Conservation (phyloP, 108 stramenopile species). For the Skeletonema grethae region DNA sequence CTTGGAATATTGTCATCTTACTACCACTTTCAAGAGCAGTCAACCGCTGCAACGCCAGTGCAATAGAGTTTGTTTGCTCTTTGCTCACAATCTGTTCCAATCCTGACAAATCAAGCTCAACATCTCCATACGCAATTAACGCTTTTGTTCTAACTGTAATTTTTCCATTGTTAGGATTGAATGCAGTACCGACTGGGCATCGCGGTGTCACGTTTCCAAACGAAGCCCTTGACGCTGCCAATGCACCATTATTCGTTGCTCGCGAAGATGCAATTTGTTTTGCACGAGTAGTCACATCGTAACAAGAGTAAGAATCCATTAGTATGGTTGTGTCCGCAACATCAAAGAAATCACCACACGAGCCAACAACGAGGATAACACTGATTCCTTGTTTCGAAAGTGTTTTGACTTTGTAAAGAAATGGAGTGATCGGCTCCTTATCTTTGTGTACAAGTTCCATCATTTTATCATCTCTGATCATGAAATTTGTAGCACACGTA, state of each 20-base stretch:
- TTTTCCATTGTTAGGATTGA: slow-evolving; percentile 68
- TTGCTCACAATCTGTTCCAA: slow-evolving; percentile 81
- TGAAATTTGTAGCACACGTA: slow-evolving; percentile 94
- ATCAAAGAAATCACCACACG: slow-evolving; percentile 94
- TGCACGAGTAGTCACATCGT: slow-evolving; percentile 84
- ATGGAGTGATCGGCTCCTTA: slow-evolving; percentile 96
- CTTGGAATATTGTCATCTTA: slow-evolving; percentile 47
- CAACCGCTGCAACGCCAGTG: slow-evolving; percentile 65
- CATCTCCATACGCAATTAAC: slow-evolving; percentile 74
- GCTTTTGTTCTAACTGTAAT: slow-evolving; percentile 56
- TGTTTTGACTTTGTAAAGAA: slow-evolving; percentile 84
- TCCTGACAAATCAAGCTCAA: slow-evolving; percentile 71
- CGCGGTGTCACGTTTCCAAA: slow-evolving; percentile 61
- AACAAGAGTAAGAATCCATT: slow-evolving; percentile 89
- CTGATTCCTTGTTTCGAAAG: slow-evolving; percentile 81
- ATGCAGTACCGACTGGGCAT: slow-evolving; percentile 50
- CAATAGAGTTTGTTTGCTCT: slow-evolving; percentile 75
- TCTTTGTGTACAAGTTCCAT: slow-evolving; percentile 87
- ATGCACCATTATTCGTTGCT: slow-evolving; percentile 29
- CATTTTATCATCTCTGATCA: slow-evolving; percentile 96
- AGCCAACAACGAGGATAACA: slow-evolving; percentile 92
- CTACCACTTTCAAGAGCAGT: slow-evolving; percentile 26
- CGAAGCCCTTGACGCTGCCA: slow-evolving; percentile 34
- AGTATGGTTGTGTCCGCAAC: slow-evolving; percentile 91
- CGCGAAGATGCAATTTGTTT: slow-evolving; percentile 71